Conservation (phyloP, 352 stramenopile species). For the Pythium angustatum region DNA sequence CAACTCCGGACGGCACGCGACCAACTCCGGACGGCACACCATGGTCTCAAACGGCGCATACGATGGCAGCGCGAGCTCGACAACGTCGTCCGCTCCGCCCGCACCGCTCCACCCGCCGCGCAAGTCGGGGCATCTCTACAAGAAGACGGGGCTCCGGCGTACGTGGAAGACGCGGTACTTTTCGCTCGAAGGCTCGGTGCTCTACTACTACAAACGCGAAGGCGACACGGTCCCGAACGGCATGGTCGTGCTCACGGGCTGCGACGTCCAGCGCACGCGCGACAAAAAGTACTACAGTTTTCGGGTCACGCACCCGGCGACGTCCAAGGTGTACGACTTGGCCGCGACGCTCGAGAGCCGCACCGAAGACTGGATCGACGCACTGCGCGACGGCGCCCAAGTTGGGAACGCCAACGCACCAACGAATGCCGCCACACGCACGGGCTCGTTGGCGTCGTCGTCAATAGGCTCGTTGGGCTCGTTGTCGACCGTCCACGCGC, state of each 20-base stretch:
- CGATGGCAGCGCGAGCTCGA: constrained; percentile 9
- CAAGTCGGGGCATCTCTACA: constrained; percentile 69
- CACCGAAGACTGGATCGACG: constrained; percentile 62
- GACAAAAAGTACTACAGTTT: constrained; percentile 80
- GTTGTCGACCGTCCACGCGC: background rate
- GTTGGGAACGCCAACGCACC: no score
- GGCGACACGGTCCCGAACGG: constrained; percentile 57
- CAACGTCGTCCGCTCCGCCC: background rate
- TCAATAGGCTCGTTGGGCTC: no score
- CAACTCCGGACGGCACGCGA: constrained; percentile 1
- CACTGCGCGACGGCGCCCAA: constrained; percentile 42
- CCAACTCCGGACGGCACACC: background rate
- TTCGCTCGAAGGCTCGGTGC: constrained; percentile 59
- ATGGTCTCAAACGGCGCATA: background rate
- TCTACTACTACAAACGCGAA: constrained; percentile 78
- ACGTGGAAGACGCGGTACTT: constrained; percentile 71
- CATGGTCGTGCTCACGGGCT: constrained; percentile 71
- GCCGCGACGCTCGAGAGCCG: constrained; percentile 53
- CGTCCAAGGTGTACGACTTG: constrained; percentile 68
- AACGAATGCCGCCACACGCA: no score
- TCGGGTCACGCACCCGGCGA: constrained; percentile 69
- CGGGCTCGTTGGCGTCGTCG: background rate
- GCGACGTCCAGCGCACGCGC: constrained; percentile 44
- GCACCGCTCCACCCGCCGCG: constrained; percentile 31
- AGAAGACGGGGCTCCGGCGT: constrained; percentile 55